Base-by-base conservation (phyloP, 2,329 filamentous ascomycete species). In the Sporothrix mexicana region DNA sequence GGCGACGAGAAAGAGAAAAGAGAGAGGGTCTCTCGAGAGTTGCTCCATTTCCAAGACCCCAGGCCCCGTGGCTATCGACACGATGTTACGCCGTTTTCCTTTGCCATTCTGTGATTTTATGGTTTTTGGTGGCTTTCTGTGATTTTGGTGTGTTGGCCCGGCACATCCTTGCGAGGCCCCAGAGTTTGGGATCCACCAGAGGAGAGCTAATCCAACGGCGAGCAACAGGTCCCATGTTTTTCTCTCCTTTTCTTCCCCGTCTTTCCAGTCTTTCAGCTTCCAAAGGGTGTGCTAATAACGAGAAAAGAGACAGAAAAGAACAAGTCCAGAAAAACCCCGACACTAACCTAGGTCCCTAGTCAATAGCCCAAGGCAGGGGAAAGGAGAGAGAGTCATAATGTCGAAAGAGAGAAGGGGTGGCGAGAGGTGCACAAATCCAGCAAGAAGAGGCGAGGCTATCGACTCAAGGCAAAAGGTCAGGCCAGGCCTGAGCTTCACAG, bases 11-110 rank as follows among this genome's bases (percentile, higher is more conserved):
- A 55, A 36, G 23, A 55, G 41, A 12, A 53, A 17, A 36, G 43
- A 36, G 23, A 55, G 41, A 12, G 55, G 9, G n/a, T 25, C 47
- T 51, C 59, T n/a, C 64, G 5, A 17, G 15, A 49, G 43, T 13
- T 15, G 3, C 12, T 15, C 47, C 23, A 30, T 57, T 57, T 59
- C 55, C 36, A 17, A 45, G 30, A 30, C 57, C 23, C 15, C 30
- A 59, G 15, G 55, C 30, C 57, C 69, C n/a, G 25, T 36, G n/a
- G 36, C 20, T 36, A 57, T 59, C 41, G 20, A 51, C 57, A 53
- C 69, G 69, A 71, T 71, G 69, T 71, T n/a, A 71, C 69, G 10
- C 69, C 69, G 57, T 71, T 71, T 36, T n/a, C 3, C 64, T 20
- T 36, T 36, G 30, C 30, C 30, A 36, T 36, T 36, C 30, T 36